Base-by-base conservation (phyloP, 2,329 filamentous ascomycete species). In the Pseudonectria foliicola region DNA sequence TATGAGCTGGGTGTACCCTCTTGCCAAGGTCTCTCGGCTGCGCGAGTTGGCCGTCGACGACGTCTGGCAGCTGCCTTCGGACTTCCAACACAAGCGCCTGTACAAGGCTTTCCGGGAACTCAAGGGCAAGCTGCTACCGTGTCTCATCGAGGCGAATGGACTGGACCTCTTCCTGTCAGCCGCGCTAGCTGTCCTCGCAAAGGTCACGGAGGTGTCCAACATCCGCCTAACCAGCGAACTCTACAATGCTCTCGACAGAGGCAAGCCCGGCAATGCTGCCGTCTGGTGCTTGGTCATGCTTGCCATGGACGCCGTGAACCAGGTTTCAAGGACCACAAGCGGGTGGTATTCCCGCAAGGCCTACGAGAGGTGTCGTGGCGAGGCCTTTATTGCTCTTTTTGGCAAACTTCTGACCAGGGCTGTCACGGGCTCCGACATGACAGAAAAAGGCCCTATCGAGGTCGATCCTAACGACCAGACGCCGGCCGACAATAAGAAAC, bases 291-390 rank as follows among this genome's bases (percentile, higher is more conserved):
- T 57, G 1, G 45, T 61, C n/a, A 63, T 64, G 43, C 49, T 64
- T 3, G 31, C 32, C 28, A 40, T 63, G 13, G 61, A 64, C 21
- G 35, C 38, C 2, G 13, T 54, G 2, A 57, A 57, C 4, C 59
- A 63, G n/a, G 14, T 62, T 1, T 48, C 50, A 25, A 61, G 61
- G 33, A 63, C 58, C 0, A 55, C 56, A 1, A 53, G 53, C 15
- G 64, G 87, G 1, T 95, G 88, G 88, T 93, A 83, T 52, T 78
- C 80, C n/a, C 75, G 88, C 44, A 78, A 89, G 40, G 77, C 77
- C 18, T 95, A 95, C 48, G 88, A 95, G 57, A 68, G 88, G 38
- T 87, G 82, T 5, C 70, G 88, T 31, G 88, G 88, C 4, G 87
- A 94, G 60, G 58, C 60, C 0, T 64, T 64, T 13, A 63, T 64